Conservation (phyloP, 768 basidiomycete genomes). For the Piloderma croceum region DNA sequence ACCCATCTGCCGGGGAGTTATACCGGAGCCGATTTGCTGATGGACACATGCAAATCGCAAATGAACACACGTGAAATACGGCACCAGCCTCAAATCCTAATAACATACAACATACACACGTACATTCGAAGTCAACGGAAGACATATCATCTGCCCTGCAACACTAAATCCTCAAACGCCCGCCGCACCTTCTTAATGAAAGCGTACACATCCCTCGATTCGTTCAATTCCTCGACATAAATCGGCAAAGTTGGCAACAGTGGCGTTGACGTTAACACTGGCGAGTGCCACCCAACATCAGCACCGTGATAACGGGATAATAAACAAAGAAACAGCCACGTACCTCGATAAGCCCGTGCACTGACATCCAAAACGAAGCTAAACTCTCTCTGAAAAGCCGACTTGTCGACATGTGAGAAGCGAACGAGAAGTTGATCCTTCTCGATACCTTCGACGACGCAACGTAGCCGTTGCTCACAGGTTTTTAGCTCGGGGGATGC, state of each 20-base stretch:
- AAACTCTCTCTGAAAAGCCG: slow-evolving; percentile 57
- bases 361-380: slow-evolving; percentile 75
- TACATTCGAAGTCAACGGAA: too few relatives aligned
- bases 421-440: slow-evolving; percentile 67
- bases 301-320: background rate
- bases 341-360: slow-evolving; percentile 59
- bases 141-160: too few relatives aligned
- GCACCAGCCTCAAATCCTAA: too few relatives aligned
- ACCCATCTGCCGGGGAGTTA: too few relatives aligned
- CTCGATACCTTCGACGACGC: slow-evolving; percentile 74
- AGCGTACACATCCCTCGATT: slow-evolving; percentile 57
- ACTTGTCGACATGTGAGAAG: slow-evolving; percentile 60
- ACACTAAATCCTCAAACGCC: slow-evolving; percentile 38
- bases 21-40: too few relatives aligned
- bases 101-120: too few relatives aligned
- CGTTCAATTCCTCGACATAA: slow-evolving; percentile 66
- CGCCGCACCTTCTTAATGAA: slow-evolving; percentile 67
- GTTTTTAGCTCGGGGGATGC: slow-evolving; percentile 50
- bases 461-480: slow-evolving; percentile 54
- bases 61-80: too few relatives aligned
- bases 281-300: slow-evolving; percentile 2
- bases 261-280: slow-evolving; percentile 80
- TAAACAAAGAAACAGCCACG: slow-evolving; percentile 10
- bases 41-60: too few relatives aligned
- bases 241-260: slow-evolving; percentile 60